A percentile compares a stretch with the other conserved stretches of the same genome.
phyloP scores from a whole-genome alignment of 352 stramenopile genomes.

The Phytophthora hybrid region DNA sequence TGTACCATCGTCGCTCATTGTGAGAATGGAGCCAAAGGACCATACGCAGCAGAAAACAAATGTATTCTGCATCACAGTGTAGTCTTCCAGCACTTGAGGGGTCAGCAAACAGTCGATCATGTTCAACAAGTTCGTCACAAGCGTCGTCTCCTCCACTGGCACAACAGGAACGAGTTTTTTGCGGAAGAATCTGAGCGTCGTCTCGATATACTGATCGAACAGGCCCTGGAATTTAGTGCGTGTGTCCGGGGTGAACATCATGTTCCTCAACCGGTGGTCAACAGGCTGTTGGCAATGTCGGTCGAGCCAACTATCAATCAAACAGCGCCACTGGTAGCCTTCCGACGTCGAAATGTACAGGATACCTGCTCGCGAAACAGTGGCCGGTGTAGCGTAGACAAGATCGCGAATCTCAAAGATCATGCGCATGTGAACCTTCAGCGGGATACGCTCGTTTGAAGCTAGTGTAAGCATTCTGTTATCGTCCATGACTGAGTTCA shows the following conservation, averaged over 20 bases:
- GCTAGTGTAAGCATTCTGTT: conserved; percentile 97
- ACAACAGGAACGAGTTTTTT: conserved; percentile 94
- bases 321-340: conserved; percentile 94
- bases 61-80: conserved; percentile 88
- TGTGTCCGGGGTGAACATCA: conserved; percentile 83
- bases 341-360: conserved; percentile 96
- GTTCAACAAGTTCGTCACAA: conserved; percentile 94
- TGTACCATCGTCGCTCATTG: conserved; percentile 93
- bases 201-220: conserved; percentile 94
- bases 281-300: conserved; percentile 68
- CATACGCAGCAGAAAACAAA: conserved; percentile 97
- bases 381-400: conserved; percentile 95
- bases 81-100: conserved; percentile 76
- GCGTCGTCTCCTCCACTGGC: conserved; percentile 93
- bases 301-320: conserved; percentile 95
- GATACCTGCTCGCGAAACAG: conserved; percentile 95
- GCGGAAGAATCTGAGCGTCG: conserved; percentile 94
- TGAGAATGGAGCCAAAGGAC: conserved; percentile 94
- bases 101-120: conserved; percentile 95
- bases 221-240: conserved; percentile 84
- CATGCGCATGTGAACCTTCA: conserved; percentile 97
- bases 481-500: conserved; percentile 98
- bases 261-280: conserved; percentile 74
- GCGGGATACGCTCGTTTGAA: conserved; percentile 96
- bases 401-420: conserved; percentile 98